Evolutionary conservation across 1,284 basidiomycete species (phyloP).

Genomic region (Leccinum pachyderme): DNA sequence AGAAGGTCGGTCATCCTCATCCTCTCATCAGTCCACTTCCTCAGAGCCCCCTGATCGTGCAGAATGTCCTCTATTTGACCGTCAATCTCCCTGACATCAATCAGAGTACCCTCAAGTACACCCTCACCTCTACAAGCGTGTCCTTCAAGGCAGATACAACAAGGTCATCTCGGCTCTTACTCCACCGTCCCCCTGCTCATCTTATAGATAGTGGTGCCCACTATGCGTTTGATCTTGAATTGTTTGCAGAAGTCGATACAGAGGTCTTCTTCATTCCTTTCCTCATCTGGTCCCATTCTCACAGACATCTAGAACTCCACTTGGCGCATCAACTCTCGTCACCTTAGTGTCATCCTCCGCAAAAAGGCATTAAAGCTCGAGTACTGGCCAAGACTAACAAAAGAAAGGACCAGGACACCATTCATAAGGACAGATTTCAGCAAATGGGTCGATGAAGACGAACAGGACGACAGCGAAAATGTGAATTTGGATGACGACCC

Average conservation of each 20-base stretch:
- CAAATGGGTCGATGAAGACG: constrained; percentile 95
- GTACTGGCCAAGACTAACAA: constrained; percentile 89
- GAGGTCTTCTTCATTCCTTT: constrained; percentile 49
- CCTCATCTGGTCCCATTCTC: constrained; percentile 4
- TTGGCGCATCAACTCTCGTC: constrained; percentile 63
- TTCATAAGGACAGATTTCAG: constrained; percentile 90
- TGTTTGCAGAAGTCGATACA: constrained; percentile 71
- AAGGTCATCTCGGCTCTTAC: constrained; percentile 48
- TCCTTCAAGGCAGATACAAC: constrained; percentile 72
- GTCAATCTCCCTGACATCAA: constrained; percentile 83
- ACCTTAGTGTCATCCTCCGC: constrained; percentile 65
- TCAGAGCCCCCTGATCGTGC: constrained; percentile 8
- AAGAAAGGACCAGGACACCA: constrained; percentile 76
- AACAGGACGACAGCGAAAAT: constrained; percentile 66
- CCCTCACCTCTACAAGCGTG: constrained; percentile 61
- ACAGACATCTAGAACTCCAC: constrained; percentile 54
- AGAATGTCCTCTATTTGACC: constrained; percentile 86
- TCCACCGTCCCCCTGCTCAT: constrained; percentile 7
- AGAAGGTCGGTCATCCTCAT: constrained; percentile 54
- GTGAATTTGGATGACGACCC: constrained; percentile 44
- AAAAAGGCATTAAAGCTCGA: constrained; percentile 78
- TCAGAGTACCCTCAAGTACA: constrained; percentile 57
- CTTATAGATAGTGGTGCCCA: constrained; percentile 48
- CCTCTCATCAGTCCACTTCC: background rate
- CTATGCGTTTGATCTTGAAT: constrained; percentile 71